A percentile compares a stretch with the other conserved stretches of the same genome.
These are phyloP conservation scores for Paecilomyces formosus DNA, from an alignment of 2,329 filamentous ascomycete species.

Conservation along the genomic window DNA sequence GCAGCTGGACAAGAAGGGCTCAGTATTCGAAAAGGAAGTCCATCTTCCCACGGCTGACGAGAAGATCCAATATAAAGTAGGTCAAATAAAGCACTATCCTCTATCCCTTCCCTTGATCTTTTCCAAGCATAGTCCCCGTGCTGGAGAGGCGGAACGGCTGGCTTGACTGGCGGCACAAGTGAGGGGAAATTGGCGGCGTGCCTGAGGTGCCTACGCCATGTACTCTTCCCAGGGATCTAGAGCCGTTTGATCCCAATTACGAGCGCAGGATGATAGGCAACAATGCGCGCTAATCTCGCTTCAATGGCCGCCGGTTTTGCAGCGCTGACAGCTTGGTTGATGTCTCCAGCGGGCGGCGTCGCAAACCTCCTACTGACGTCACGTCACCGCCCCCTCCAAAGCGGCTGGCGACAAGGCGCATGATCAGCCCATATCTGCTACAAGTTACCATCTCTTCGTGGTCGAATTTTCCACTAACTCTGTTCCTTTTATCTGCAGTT, in stretches of 20 bases:
- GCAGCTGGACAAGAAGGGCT: slow-evolving; percentile 68
- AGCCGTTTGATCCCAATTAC: not conserved
- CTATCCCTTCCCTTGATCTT: slow-evolving; percentile 3
- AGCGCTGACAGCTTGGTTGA: not conserved
- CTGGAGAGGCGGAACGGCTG: not conserved
- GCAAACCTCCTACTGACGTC: not conserved
- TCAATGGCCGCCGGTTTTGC: not conserved
- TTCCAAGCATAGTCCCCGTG: not conserved
- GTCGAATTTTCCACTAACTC: slow-evolving; percentile 6
- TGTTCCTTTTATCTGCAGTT: slow-evolving; percentile 53
- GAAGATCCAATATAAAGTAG: slow-evolving; percentile 93
- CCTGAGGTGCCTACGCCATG: not conserved
- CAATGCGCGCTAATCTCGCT: not conserved
- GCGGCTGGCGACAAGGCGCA: not conserved
- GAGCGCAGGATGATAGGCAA: not conserved
- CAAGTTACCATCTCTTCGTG: not conserved
- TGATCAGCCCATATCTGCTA: not conserved
- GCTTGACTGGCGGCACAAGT: not conserved
- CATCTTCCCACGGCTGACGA: slow-evolving; percentile 56
- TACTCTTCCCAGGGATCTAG: not conserved
- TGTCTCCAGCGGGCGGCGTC: not conserved
- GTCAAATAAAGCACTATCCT: slow-evolving; percentile 18
- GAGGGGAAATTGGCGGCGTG: not conserved
- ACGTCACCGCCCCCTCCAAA: not conserved
- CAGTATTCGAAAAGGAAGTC: slow-evolving; percentile 73